A percentile compares a stretch with the other conserved stretches of the same genome.
phyloP scores from a whole-genome alignment of 2,329 filamentous ascomycete genomes.

The Ceratocystis destructans region DNA sequence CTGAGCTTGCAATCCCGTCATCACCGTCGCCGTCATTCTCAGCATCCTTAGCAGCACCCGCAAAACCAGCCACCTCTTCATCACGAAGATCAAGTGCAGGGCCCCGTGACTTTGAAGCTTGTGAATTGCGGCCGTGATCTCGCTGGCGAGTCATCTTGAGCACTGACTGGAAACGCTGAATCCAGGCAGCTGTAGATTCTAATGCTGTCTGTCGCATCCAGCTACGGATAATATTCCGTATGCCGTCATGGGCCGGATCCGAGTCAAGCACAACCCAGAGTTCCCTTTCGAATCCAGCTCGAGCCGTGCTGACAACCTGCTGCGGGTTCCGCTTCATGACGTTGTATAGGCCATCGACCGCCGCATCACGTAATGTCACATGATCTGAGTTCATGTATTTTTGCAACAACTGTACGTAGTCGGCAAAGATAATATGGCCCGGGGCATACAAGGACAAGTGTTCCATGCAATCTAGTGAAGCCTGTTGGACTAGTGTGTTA shows the following conservation, averaged over 20 bases:
- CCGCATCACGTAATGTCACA: slow-evolving; percentile 58
- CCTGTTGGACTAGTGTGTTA: slow-evolving; percentile 55
- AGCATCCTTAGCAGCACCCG: slow-evolving; percentile 38
- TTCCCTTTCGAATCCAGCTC: slow-evolving; percentile 71
- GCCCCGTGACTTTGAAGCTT: slow-evolving; percentile 27
- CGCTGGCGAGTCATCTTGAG: slow-evolving; percentile 59
- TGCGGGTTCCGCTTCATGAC: slow-evolving; percentile 86
- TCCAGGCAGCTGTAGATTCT: slow-evolving; percentile 67
- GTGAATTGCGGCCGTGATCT: slow-evolving; percentile 11
- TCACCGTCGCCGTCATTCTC: slow-evolving; percentile 30
- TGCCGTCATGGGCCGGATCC: slow-evolving; percentile 58
- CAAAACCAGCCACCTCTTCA: slow-evolving; percentile 93
- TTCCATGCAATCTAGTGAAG: slow-evolving; percentile 71
- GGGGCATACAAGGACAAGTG: slow-evolving; percentile 87
- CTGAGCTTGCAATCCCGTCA: slow-evolving; percentile 37
- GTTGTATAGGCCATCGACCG: slow-evolving; percentile 79
- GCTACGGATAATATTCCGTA: slow-evolving; percentile 78
- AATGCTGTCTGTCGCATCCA: slow-evolving; percentile 89
- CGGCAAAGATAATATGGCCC: slow-evolving; percentile 66
- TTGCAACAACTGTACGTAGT: slow-evolving; percentile 74
- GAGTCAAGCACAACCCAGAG: slow-evolving; percentile 82
- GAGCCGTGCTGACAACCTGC: slow-evolving; percentile 63
- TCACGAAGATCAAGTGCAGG: slow-evolving; percentile 65
- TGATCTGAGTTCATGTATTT: slow-evolving; percentile 58
- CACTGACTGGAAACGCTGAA: slow-evolving; percentile 75